Evolutionary conservation across 371 early-diverging fungal species (phyloP), one percentile per base, ranked within the genome.

Genomic region (Actinomortierella wolfii): DNA sequence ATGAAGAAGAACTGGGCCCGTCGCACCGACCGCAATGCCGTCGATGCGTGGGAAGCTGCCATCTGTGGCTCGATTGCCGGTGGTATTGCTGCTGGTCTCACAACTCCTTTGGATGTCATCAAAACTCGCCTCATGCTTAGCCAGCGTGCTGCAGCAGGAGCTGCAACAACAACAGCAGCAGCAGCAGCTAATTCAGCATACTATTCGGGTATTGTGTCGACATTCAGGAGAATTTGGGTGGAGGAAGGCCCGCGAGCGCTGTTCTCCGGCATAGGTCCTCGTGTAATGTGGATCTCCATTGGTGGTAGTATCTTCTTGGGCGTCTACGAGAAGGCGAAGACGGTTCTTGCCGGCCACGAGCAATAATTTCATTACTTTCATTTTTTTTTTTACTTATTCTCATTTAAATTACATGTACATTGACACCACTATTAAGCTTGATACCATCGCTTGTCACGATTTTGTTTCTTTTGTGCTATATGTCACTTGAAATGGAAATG

Each of bases 241-340:
- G 92, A 94, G 71, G 96, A 95, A 68, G 97, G 98, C 0, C 63
- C 81, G 3, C 76, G 86, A 1, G 89, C 86, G 15, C 74, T 98
- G 48, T 92, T 95, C 55, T 81, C 89, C 9, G 98, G 98, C 23
- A 81, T 96, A 54, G 95, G 92, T 1, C 98, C 98, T 5, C 89
- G 98, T 50, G 92, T 94, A 17, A 83, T 92, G 70, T 98, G 98
- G 98, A 95, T 98, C 52, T 89, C 91, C 18, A 84, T 96, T 44
- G 98, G 98, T 56, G 98, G 98, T 47, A 87, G 89, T 63, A 93
- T 98, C 50, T 98, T 98, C 68, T 85, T 98, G 62, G 98, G 98
- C 29, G 91, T 89, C 7, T 97, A 98, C 78, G 98, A 98, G 74
- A 87, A 90, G 76, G 87, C 82, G 45, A 83, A 87, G 60, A 81